Conservation (phyloP, 352 stramenopile species). For the Phytophthora idaei region DNA sequence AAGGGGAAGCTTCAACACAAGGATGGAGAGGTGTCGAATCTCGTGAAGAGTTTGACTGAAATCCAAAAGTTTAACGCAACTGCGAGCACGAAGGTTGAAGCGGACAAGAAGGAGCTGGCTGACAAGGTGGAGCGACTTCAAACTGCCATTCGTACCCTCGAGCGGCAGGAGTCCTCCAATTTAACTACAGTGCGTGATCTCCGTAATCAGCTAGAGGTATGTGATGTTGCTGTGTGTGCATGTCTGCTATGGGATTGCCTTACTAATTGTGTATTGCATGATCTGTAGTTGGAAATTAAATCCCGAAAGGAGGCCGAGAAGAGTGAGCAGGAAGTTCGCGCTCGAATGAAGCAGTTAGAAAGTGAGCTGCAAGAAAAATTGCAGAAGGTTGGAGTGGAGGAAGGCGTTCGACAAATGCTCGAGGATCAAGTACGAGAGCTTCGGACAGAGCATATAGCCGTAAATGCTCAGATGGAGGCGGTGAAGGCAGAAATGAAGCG, state of each 20-base stretch:
- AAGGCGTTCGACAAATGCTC: slow-evolving; percentile 71
- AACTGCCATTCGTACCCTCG: slow-evolving; percentile 48
- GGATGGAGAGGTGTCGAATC: slow-evolving; percentile 67
- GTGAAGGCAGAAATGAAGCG: slow-evolving; percentile 75
- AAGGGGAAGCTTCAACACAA: slow-evolving; percentile 72
- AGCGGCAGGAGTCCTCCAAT: slow-evolving; percentile 57
- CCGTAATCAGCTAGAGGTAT: slow-evolving; percentile 54
- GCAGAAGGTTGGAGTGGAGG: slow-evolving; percentile 65
- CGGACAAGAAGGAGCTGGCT: slow-evolving; percentile 68
- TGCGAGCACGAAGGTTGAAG: slow-evolving; percentile 66
- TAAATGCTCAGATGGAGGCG: slow-evolving; percentile 84
- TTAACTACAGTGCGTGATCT: slow-evolving; percentile 53
- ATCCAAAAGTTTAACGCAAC: slow-evolving; percentile 78
- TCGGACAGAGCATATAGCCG: slow-evolving; percentile 72
- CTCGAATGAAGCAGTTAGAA: slow-evolving; percentile 56
- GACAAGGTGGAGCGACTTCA: slow-evolving; percentile 70
- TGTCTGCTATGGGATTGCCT: background rate
- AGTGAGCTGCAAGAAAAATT: slow-evolving; percentile 54
- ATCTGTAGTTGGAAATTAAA: slow-evolving; percentile 32
- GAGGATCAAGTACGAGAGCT: slow-evolving; percentile 76
- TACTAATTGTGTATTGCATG: slow-evolving; percentile 9
- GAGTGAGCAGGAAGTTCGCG: slow-evolving; percentile 39
- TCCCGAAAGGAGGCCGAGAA: slow-evolving; percentile 37
- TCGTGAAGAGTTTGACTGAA: slow-evolving; percentile 73
- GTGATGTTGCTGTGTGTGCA: slow-evolving; percentile 1